Conservation (phyloP, 2,329 filamentous ascomycete genomes). For the Incumbomyces delicatus region DNA sequence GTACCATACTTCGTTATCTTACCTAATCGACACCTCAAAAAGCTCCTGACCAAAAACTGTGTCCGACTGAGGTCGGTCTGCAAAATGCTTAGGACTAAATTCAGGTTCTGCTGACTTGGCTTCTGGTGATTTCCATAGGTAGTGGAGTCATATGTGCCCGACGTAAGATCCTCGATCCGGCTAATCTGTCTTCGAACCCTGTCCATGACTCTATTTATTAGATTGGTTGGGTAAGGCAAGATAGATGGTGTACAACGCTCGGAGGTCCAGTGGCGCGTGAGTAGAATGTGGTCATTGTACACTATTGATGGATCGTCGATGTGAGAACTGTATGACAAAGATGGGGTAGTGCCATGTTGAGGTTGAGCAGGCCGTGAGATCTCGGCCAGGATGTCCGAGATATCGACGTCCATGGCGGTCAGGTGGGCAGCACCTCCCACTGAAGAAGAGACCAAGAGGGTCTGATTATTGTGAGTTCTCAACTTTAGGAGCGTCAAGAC, state of each 20-base stretch:
- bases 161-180: slow-evolving; percentile 52
- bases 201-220: slow-evolving; percentile 74
- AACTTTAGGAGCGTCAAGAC: background rate
- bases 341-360: slow-evolving; percentile 39
- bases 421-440: background rate
- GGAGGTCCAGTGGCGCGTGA: slow-evolving; percentile 88
- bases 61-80: slow-evolving; percentile 93
- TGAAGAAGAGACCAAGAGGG: background rate
- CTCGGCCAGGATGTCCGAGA: slow-evolving; percentile 41
- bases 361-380: slow-evolving; percentile 28
- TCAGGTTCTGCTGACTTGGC: slow-evolving; percentile 65
- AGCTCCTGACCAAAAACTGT: slow-evolving; percentile 79
- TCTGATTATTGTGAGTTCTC: no score
- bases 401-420: slow-evolving; percentile 17
- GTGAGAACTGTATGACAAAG: background rate
- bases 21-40: slow-evolving; percentile 72
- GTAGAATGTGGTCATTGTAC: slow-evolving; percentile 64
- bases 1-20: slow-evolving; percentile 54
- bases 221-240: slow-evolving; percentile 62
- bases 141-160: slow-evolving; percentile 29
- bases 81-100: slow-evolving; percentile 86
- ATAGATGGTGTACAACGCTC: slow-evolving; percentile 84
- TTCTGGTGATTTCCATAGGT: slow-evolving; percentile 32
- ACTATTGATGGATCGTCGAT: slow-evolving; percentile 14
- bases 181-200: slow-evolving; percentile 55